Conservation (phyloP, 2,329 filamentous ascomycete species). For the Microdochium trichocladiopsis region DNA sequence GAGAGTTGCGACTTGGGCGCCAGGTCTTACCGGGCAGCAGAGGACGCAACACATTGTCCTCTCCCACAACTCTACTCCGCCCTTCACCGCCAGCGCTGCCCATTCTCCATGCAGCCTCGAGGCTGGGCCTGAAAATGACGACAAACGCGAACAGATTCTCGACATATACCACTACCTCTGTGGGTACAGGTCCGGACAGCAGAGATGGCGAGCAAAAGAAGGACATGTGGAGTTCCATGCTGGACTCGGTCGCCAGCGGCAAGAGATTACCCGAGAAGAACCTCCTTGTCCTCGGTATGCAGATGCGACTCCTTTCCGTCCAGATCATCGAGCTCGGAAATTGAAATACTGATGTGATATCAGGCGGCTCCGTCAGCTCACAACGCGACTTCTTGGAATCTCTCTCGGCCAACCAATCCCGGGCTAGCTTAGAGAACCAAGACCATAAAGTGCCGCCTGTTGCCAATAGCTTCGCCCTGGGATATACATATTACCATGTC, state of each 20-base stretch:
- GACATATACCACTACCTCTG: conserved; percentile 49
- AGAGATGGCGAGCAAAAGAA: conserved; percentile 68
- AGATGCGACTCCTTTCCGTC: neutral
- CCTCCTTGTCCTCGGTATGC: conserved; percentile 70
- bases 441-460: conserved; percentile 63
- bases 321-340: conserved; percentile 1
- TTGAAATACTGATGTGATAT: conserved; percentile 15
- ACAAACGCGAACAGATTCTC: conserved; percentile 48
- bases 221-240: conserved; percentile 91
- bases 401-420: conserved; percentile 45
- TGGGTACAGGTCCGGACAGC: conserved; percentile 39
- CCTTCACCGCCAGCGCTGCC: neutral
- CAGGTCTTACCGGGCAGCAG: neutral
- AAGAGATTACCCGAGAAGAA: conserved; percentile 91
- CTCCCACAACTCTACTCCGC: too few relatives aligned
- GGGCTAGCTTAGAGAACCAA: conserved; percentile 46
- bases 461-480: conserved; percentile 86
- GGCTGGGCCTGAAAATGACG: conserved; percentile 29
- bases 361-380: conserved; percentile 74
- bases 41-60: neutral
- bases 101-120: neutral
- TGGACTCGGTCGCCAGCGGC: conserved; percentile 83
- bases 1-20: neutral
- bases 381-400: conserved; percentile 78
- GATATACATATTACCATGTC: conserved; percentile 93